Evolutionary conservation across 768 basidiomycete genomes (phyloP).

Genomic region (Suillus ampliporus): DNA sequence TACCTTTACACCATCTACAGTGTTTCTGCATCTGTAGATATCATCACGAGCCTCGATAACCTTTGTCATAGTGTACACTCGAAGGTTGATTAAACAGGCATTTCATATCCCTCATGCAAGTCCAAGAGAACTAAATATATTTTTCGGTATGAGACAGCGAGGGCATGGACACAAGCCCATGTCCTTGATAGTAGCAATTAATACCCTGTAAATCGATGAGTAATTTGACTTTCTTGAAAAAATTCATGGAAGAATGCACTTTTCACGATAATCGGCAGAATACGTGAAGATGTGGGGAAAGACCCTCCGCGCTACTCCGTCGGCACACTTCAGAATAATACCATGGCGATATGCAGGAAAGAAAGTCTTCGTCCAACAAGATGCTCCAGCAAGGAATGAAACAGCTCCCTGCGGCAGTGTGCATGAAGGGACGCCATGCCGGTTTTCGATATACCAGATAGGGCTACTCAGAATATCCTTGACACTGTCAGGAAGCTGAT

Average conservation of each 20-base stretch:
- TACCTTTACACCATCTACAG: constrained; percentile 8
- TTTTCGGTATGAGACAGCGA: constrained; percentile 15
- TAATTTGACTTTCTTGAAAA: background rate
- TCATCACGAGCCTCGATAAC: background rate
- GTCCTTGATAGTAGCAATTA: constrained; percentile 21
- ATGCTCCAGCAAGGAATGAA: constrained; percentile 20
- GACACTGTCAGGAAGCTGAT: constrained; percentile 1
- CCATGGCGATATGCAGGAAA: constrained; percentile 20
- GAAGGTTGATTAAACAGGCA: background rate
- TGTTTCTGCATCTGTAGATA: background rate
- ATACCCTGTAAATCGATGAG: constrained; percentile 22
- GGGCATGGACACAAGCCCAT: constrained; percentile 24
- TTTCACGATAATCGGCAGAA: constrained; percentile 27
- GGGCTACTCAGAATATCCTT: background rate
- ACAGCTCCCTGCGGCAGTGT: constrained; percentile 10
- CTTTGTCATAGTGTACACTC: background rate
- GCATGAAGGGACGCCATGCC: background rate
- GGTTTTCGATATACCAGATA: background rate
- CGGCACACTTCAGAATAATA: constrained; percentile 18
- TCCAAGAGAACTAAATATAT: constrained; percentile 12
- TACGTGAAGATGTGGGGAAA: constrained; percentile 29
- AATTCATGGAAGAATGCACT: constrained; percentile 11
- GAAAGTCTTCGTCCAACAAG: constrained; percentile 23
- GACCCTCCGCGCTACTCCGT: constrained; percentile 20
- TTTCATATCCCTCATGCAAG: constrained; percentile 7